Percentiles rank a stretch among this genome's conserved stretches.
Evolutionary conservation across 2,329 filamentous ascomycete species (phyloP).

Genomic region (Alternaria postmessia): DNA sequence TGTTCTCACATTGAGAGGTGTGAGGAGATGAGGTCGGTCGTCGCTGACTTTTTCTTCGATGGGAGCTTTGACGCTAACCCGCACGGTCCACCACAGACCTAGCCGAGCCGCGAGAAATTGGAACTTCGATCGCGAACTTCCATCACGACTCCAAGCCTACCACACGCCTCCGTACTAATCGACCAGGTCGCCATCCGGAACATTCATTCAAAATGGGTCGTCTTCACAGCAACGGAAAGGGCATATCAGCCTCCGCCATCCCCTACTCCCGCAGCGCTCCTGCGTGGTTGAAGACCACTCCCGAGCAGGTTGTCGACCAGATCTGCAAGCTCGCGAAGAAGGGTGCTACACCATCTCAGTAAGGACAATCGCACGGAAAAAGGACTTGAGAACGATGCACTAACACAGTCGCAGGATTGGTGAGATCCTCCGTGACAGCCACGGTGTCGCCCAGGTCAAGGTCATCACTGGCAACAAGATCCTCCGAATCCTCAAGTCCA

Average conservation of each 20-base stretch:
- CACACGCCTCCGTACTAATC: constrained; percentile 37
- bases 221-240: constrained; percentile 99
- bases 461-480: constrained; percentile 85
- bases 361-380: constrained; percentile 14
- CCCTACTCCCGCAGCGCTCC: constrained; percentile 95
- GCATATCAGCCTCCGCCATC: constrained; percentile 93
- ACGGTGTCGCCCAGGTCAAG: constrained; percentile 98
- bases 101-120: constrained; percentile 37
- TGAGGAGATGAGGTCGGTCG: constrained; percentile 9
- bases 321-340: constrained; percentile 99
- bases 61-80: constrained; percentile 15
- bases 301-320: constrained; percentile 98
- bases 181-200: constrained; percentile 31
- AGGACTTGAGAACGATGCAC: neutral
- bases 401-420: constrained; percentile 69
- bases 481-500: constrained; percentile 19
- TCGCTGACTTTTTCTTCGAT: constrained; percentile 19
- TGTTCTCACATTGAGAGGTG: neutral
- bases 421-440: constrained; percentile 96
- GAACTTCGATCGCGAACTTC: constrained; percentile 24
- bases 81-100: constrained; percentile 23
- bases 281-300: constrained; percentile 98
- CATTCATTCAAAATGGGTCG: constrained; percentile 77
- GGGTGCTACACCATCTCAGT: constrained; percentile 94
- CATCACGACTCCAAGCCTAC: constrained; percentile 26